Base-by-base conservation (phyloP, 371 early-diverging fungal genomes). In the Globomyces sp. region DNA sequence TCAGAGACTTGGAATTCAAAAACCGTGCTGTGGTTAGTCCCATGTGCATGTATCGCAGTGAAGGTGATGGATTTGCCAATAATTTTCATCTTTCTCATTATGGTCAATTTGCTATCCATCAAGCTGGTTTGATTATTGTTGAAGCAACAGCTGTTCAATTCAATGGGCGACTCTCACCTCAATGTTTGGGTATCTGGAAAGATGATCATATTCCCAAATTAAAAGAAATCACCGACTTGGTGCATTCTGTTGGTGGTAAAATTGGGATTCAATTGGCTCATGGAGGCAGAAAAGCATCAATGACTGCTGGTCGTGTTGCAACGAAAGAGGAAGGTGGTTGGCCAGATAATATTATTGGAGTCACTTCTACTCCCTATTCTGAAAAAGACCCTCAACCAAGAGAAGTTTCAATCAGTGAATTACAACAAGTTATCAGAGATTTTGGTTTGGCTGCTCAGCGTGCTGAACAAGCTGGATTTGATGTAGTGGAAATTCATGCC, bases 1-100 rank as follows among this genome's bases (percentile, higher is more conserved):
- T 90, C 55, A 84, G 87, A 62, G 74, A 75, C 24, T 67, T 85
- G 49, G 80, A 79, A 0, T 73, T 90, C 49, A 84, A 86, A 67
- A 94, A 93, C 77, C 78, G 94, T 11, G 70, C 92, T 8, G 80
- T 82, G 3, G 89, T 93, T 10, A 82, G 90, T 5, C 93, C 95
- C 37, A 93, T 93, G 94, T 89, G 84, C 74, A 50, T 55, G 57
- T 71, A 73, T 66, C 24, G 24, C 24, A 46, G 51, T 43, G 64
- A 70, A 48, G 55, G 50, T 6, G 71, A 77, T 43, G 78, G 76
- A 39, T 43, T 75, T 24, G 52, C 70, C 24, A 77, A 71, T 58
- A 48, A 55, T 4, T 74, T 78, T 66, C 92, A 91, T 63, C 64
- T 91, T n/a, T 76, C 81, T 4, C 91, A 93, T 74, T 71, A 83